phyloP scores from a whole-genome alignment of 257 asterid species.

The Misopates orontium region DNA sequence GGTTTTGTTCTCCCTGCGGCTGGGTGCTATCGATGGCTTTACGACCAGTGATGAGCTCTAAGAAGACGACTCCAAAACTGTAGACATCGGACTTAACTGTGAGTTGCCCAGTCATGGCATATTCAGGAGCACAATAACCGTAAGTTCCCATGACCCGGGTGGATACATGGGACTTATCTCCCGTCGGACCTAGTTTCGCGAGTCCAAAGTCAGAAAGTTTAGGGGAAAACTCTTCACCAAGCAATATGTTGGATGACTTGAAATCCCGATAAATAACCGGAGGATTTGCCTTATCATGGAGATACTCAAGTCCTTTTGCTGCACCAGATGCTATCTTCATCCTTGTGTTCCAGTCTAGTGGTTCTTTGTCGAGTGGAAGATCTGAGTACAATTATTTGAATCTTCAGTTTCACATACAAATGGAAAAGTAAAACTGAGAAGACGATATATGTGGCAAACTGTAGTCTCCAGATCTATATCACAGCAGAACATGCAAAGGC shows the following conservation, averaged over 20 bases:
- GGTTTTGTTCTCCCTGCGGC: conserved; percentile 94
- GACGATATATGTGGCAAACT: too few species aligned
- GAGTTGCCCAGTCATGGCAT: conserved; percentile 98
- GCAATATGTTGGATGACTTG: conserved; percentile 93
- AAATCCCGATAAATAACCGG: conserved; percentile 96
- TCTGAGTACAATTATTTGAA: conserved; percentile 35
- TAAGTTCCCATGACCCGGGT: conserved; percentile 99
- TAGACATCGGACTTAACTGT: conserved; percentile 97
- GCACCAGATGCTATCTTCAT: conserved; percentile 99
- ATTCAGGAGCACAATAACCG: conserved; percentile 98
- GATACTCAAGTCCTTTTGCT: conserved; percentile 96
- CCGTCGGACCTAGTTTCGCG: conserved; percentile 99
- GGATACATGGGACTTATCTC: conserved; percentile 97
- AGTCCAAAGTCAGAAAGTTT: conserved; percentile 96
- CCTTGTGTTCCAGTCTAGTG: conserved; percentile 98
- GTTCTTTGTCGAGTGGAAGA: conserved; percentile 82
- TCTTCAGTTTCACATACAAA: too few species aligned
- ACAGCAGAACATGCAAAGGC: too few species aligned
- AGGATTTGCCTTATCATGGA: conserved; percentile 96
- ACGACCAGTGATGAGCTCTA: conserved; percentile 97
- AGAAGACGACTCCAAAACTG: conserved; percentile 93
- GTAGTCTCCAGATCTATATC: too few species aligned
- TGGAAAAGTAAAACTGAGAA: too few species aligned
- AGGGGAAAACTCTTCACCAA: conserved; percentile 75
- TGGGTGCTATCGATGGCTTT: conserved; percentile 84